Percentiles rank a stretch among this genome's conserved stretches.
Conservation (phyloP, 495 filamentous ascomycete species). For the Filosporella fistucella region DNA sequence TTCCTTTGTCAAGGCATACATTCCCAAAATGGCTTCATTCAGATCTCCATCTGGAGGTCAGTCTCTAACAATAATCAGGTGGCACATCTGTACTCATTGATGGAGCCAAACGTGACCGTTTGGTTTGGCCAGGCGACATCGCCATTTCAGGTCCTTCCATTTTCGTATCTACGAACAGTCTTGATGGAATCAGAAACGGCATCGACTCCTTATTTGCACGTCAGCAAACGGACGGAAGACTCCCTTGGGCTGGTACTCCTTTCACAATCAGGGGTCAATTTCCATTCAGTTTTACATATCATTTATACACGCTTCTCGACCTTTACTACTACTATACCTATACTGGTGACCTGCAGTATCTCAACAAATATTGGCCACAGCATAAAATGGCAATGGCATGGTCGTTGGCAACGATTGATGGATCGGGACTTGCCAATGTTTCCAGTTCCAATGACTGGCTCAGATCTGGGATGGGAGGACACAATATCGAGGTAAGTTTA, state of each 20-base stretch:
- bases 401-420: slow-evolving; percentile 42
- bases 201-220: slow-evolving; percentile 29
- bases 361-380: slow-evolving; percentile 40
- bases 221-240: neutral
- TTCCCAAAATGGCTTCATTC: too few relatives aligned
- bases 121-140: slow-evolving; percentile 56
- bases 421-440: slow-evolving; percentile 47
- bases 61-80: too few relatives aligned
- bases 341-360: slow-evolving; percentile 48
- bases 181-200: slow-evolving; percentile 55
- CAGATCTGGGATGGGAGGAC: slow-evolving; percentile 11
- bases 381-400: slow-evolving; percentile 51
- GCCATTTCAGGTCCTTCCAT: slow-evolving; percentile 49
- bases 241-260: slow-evolving; percentile 7
- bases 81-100: slow-evolving; percentile 35
- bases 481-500: slow-evolving; percentile 1
- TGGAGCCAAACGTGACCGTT: slow-evolving; percentile 52
- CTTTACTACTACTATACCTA: slow-evolving; percentile 55
- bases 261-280: neutral
- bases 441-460: slow-evolving; percentile 48
- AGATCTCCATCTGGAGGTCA: too few relatives aligned
- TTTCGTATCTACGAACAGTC: slow-evolving; percentile 52
- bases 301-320: slow-evolving; percentile 58
- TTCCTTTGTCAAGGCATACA: too few relatives aligned
- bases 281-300: slow-evolving; percentile 38